Evolutionary conservation across 129 eudicot species (phyloP).

Genomic region (Centrapalus pauciflorus): DNA sequence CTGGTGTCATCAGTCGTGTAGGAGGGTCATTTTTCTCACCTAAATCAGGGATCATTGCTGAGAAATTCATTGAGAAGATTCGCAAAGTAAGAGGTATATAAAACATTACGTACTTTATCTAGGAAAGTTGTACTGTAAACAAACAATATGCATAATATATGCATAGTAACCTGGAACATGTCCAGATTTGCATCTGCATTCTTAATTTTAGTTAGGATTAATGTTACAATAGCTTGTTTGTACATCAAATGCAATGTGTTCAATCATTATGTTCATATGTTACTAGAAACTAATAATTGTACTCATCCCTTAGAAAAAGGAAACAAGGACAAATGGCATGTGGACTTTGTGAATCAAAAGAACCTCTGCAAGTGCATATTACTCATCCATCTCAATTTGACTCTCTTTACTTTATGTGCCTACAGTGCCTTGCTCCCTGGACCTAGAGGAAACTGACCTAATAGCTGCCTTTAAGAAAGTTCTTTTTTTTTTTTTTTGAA

Average conservation of each 20-base stretch:
- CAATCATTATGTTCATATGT: neutral
- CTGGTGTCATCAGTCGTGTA: conserved; percentile 74
- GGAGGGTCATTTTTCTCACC: conserved; percentile 46
- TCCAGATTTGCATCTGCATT: neutral
- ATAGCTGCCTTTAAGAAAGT: no score
- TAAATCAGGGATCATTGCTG: conserved; percentile 66
- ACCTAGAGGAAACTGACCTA: no score
- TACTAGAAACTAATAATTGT: neutral
- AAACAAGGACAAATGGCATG: no score
- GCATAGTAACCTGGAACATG: neutral
- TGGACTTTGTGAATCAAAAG: no score
- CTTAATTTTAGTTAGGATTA: neutral
- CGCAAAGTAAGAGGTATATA: conserved; percentile 55
- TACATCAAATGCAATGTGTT: neutral
- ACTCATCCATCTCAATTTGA: no score
- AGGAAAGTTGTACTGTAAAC: neutral
- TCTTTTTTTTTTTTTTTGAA: no score
- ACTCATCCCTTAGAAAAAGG: neutral
- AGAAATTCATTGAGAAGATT: conserved; percentile 77
- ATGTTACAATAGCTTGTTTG: neutral
- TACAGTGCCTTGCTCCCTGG: no score
- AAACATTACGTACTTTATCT: neutral
- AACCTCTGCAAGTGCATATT: no score
- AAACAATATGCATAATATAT: neutral
- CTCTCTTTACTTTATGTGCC: no score